These are phyloP conservation scores for Hemileia vastatrix DNA, from an alignment of 1,284 basidiomycete species.

Conservation along the genomic window DNA sequence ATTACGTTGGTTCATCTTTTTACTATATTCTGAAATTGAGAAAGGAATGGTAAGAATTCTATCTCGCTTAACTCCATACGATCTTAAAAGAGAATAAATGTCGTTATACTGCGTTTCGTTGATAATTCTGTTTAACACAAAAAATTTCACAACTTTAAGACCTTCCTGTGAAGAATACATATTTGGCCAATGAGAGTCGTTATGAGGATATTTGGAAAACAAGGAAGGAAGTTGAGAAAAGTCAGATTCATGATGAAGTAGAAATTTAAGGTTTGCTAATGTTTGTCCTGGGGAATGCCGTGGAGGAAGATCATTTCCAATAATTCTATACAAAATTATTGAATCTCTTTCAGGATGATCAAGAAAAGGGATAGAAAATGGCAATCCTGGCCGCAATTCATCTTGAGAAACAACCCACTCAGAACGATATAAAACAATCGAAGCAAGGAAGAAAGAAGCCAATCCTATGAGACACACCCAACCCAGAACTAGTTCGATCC, in stretches of 20 bases:
- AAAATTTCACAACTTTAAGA: conserved; percentile 39
- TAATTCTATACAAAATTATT: conserved; percentile 38
- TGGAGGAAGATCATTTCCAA: conserved; percentile 42
- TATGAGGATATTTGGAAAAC: conserved; percentile 26
- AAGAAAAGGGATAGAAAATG: not conserved
- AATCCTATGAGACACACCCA: too few relatives aligned
- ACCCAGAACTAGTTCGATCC: too few relatives aligned
- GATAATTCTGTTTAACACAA: conserved; percentile 39
- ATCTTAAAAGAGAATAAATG: conserved; percentile 32
- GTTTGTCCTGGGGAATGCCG: conserved; percentile 40
- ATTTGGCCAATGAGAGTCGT: not conserved
- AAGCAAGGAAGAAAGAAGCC: too few relatives aligned
- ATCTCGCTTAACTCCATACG: conserved; percentile 31
- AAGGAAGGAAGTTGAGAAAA: conserved; percentile 31
- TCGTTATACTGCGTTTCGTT: conserved; percentile 31
- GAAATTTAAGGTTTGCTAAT: conserved; percentile 38
- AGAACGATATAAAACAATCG: too few relatives aligned
- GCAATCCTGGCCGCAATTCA: too few relatives aligned
- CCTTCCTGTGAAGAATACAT: conserved; percentile 1
- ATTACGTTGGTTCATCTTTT: conserved; percentile 15
- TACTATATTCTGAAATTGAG: conserved; percentile 35
- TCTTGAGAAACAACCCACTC: too few relatives aligned
- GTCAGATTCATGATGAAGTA: conserved; percentile 38
- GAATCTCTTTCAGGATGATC: conserved; percentile 34
- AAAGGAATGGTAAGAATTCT: conserved; percentile 39